Conservation (phyloP, 2,329 filamentous ascomycete species). For the Nemania sp. region DNA sequence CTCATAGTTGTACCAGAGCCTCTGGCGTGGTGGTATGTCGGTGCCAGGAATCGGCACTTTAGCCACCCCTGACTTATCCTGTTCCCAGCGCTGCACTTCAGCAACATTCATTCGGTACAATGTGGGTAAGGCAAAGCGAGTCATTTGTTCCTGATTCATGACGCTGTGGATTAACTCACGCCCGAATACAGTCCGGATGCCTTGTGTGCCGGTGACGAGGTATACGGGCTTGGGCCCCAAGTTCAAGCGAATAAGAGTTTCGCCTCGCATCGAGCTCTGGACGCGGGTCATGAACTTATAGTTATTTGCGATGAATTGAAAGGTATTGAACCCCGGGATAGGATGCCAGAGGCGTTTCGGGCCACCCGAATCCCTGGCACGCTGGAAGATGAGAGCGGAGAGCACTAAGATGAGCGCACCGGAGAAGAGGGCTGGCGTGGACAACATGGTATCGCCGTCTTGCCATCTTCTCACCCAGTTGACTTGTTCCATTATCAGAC, state of each 20-base stretch:
- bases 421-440: background rate
- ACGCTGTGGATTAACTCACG: conserved; percentile 23
- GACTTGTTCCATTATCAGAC: background rate
- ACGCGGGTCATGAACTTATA: conserved; percentile 28
- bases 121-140: conserved; percentile 20
- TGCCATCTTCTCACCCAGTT: background rate
- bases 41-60: no score
- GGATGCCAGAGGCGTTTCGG: conserved; percentile 21
- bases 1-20: no score
- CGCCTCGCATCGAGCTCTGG: conserved; percentile 13
- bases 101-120: conserved; percentile 21
- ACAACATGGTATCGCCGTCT: background rate
- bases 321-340: conserved; percentile 35
- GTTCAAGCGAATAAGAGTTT: conserved; percentile 14
- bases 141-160: conserved; percentile 30
- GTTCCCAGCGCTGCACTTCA: background rate
- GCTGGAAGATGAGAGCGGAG: conserved; percentile 5
- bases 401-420: conserved; percentile 8
- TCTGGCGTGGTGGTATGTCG: no score
- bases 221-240: conserved; percentile 15
- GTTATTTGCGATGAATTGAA: conserved; percentile 30
- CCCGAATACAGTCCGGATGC: conserved; percentile 11
- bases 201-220: conserved; percentile 1
- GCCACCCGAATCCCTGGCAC: background rate
- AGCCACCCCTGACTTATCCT: no score